Percentiles rank a stretch among this genome's conserved stretches.
Conservation (phyloP, 225 moss, liverwort and hornwort genomes). For the Marchantia paleacea region DNA sequence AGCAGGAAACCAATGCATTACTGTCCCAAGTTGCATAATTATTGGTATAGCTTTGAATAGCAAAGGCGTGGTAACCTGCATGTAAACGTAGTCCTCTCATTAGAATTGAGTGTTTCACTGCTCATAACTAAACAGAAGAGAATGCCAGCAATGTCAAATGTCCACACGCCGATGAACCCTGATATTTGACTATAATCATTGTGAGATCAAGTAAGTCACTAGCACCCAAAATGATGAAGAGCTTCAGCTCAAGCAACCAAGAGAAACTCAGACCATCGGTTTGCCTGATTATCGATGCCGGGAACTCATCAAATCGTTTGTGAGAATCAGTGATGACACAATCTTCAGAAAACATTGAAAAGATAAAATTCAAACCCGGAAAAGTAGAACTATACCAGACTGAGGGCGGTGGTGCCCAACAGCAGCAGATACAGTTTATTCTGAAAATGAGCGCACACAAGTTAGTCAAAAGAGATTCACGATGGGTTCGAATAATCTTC, state of each 20-base stretch:
- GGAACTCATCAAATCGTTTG: no score
- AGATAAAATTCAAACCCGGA: background rate
- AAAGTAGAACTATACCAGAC: slow-evolving; percentile 49
- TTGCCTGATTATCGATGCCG: no score
- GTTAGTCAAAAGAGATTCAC: background rate
- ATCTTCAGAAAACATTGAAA: background rate
- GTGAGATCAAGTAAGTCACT: background rate
- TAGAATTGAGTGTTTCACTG: background rate
- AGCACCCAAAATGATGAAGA: background rate
- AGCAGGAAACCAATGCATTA: slow-evolving; percentile 74
- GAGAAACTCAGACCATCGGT: background rate
- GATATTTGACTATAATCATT: background rate
- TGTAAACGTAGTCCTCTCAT: background rate
- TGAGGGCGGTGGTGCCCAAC: slow-evolving; percentile 93
- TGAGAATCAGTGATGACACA: background rate
- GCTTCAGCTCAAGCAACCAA: background rate
- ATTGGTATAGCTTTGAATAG: slow-evolving; percentile 95
- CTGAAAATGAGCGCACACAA: slow-evolving; percentile 34
- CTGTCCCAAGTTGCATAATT: slow-evolving; percentile 77
- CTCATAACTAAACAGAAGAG: background rate
- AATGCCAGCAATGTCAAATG: background rate
- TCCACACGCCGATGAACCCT: background rate
- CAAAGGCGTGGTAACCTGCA: slow-evolving; percentile 81
- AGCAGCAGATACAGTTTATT: slow-evolving; percentile 90
- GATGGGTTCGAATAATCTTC: background rate